Evolutionary conservation across 148 eudicot genomes (phyloP).

Genomic region (Vaccinium myrtillus): DNA sequence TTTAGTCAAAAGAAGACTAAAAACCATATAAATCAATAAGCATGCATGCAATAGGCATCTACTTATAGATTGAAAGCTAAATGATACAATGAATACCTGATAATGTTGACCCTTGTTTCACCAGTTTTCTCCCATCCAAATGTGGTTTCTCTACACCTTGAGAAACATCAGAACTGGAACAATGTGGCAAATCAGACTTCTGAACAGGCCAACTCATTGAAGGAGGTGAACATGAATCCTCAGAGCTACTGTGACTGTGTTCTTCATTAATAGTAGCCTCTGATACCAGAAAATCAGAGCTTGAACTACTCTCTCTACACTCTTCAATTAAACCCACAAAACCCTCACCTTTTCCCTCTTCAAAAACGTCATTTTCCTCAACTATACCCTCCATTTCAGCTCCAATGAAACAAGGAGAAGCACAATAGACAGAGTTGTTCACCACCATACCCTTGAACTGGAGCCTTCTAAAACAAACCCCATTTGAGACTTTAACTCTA

Average conservation of each 20-base stretch:
- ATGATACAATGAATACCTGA: constrained; percentile 38
- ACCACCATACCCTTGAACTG: constrained; percentile 28
- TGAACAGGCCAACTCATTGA: constrained; percentile 37
- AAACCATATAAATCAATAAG: background rate
- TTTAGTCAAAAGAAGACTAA: background rate
- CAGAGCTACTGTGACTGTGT: constrained; percentile 40
- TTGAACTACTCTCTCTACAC: constrained; percentile 49
- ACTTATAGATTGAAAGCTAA: background rate
- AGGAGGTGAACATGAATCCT: constrained; percentile 44
- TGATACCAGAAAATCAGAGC: constrained; percentile 43
- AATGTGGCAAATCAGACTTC: constrained; percentile 29
- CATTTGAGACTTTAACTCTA: constrained; percentile 20
- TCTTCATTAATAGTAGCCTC: constrained; percentile 37
- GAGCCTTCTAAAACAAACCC: constrained; percentile 25
- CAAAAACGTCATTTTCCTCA: constrained; percentile 20
- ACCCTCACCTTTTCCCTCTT: constrained; percentile 17
- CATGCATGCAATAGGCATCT: background rate
- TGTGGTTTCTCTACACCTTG: constrained; percentile 23
- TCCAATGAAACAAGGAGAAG: constrained; percentile 26
- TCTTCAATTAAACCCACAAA: constrained; percentile 24
- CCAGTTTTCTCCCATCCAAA: constrained; percentile 34
- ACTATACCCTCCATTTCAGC: constrained; percentile 32
- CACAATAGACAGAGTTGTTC: constrained; percentile 33
- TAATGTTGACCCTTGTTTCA: constrained; percentile 41
- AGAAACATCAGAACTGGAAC: constrained; percentile 19